Conservation (phyloP, 2,329 filamentous ascomycete species). For the Scorias spongiosa region DNA sequence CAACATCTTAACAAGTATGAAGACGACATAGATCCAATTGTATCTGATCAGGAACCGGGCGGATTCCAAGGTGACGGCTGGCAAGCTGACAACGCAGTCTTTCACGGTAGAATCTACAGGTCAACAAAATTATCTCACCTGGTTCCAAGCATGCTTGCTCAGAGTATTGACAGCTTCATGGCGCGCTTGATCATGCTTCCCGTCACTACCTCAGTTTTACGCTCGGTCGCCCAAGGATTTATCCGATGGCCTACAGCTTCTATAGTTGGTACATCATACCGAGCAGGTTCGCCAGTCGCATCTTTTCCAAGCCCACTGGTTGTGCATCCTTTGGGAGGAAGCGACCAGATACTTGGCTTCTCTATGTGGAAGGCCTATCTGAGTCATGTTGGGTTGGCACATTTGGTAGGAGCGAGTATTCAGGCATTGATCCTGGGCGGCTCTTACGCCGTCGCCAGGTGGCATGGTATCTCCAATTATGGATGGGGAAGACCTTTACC, state of each 20-base stretch:
- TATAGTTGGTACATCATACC: not conserved
- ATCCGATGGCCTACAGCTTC: not conserved
- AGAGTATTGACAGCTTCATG: slow-evolving; percentile 10
- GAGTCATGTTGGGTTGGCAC: not conserved
- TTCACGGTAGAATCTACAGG: not conserved
- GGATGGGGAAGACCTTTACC: not conserved
- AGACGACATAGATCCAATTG: not conserved
- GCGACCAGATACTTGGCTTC: not conserved
- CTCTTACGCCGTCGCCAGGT: not conserved
- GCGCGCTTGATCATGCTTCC: slow-evolving; percentile 10
- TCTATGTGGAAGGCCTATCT: not conserved
- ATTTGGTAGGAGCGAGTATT: not conserved
- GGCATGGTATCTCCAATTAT: not conserved
- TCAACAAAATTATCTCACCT: slow-evolving; percentile 11
- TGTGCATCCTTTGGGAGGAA: not conserved
- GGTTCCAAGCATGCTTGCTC: slow-evolving; percentile 9
- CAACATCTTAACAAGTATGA: not conserved
- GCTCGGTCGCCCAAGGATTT: slow-evolving; percentile 5
- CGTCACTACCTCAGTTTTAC: slow-evolving; percentile 11
- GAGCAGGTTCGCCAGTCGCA: not conserved
- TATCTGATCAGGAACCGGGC: not conserved
- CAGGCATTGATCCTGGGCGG: not conserved
- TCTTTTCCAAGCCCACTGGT: not conserved
- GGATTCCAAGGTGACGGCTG: not conserved
- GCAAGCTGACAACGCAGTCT: not conserved